Conservation (phyloP, 805 yeast species). For the Priceomyces castillae region DNA sequence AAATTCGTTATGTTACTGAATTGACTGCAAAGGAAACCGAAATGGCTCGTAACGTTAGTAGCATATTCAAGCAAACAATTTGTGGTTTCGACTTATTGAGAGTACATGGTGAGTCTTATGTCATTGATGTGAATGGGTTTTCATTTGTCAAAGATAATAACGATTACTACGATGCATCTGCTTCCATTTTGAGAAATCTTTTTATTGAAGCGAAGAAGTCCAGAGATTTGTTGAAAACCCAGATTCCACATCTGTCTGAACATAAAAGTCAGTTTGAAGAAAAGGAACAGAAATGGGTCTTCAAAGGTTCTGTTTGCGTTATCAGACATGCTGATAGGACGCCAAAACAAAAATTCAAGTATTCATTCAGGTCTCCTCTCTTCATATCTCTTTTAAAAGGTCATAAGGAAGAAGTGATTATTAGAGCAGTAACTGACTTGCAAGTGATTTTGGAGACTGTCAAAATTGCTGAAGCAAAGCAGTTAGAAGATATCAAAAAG, state of each 20-base stretch:
- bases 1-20: slow-evolving; percentile 84
- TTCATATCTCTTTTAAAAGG: slow-evolving; percentile 88
- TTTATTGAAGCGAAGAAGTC: slow-evolving; percentile 55
- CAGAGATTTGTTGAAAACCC: slow-evolving; percentile 38
- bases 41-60: slow-evolving; percentile 78
- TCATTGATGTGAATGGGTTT: slow-evolving; percentile 97
- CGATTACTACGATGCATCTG: slow-evolving; percentile 80
- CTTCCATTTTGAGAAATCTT: slow-evolving; percentile 70
- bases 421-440: slow-evolving; percentile 83
- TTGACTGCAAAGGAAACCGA: slow-evolving; percentile 68
- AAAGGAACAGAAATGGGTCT: slow-evolving; percentile 89
- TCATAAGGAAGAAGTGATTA: slow-evolving; percentile 92
- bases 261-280: slow-evolving; percentile 47
- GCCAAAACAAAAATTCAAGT: slow-evolving; percentile 96
- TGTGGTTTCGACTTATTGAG: slow-evolving; percentile 95
- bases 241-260: slow-evolving; percentile 33
- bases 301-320: slow-evolving; percentile 88
- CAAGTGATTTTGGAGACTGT: slow-evolving; percentile 84
- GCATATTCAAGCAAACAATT: slow-evolving; percentile 82
- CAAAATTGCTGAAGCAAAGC: slow-evolving; percentile 71
- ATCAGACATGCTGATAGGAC: slow-evolving; percentile 98
- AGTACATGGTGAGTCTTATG: slow-evolving; percentile 84
- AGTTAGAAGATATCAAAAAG: slow-evolving; percentile 78
- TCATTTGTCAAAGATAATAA: slow-evolving; percentile 93
- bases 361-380: slow-evolving; percentile 84